phyloP scores from a whole-genome alignment of 179 eudicot species.

The Spergularia azorica region DNA sequence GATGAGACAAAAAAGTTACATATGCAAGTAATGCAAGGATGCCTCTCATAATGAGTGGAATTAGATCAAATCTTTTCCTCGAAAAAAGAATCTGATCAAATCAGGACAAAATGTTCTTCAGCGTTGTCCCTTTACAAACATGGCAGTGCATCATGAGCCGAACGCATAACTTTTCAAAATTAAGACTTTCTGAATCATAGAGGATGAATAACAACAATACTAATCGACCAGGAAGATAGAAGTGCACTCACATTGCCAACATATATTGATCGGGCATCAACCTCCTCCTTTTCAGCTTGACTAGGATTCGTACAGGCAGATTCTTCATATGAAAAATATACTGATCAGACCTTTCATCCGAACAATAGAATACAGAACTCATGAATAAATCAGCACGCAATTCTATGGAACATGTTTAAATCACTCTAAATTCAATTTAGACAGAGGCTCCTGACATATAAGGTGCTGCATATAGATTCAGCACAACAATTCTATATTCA shows the following conservation, averaged over 20 bases:
- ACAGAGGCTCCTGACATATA: too few relatives aligned
- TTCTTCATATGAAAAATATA: slow-evolving; percentile 43
- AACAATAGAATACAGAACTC: background rate
- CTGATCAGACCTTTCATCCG: background rate
- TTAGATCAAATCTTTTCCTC: too few relatives aligned
- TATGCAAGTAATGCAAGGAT: background rate
- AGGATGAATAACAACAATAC: background rate
- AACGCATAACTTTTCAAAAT: background rate
- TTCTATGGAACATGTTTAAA: background rate
- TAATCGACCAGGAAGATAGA: background rate
- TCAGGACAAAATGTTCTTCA: background rate
- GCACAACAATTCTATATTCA: background rate
- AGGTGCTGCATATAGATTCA: background rate
- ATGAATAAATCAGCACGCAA: background rate
- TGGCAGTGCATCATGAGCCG: background rate
- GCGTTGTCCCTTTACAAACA: background rate
- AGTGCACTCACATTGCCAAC: slow-evolving; percentile 82
- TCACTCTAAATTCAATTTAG: background rate
- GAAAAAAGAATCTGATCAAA: too few relatives aligned
- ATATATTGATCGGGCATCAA: slow-evolving; percentile 73
- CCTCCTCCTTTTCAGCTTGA: slow-evolving; percentile 81
- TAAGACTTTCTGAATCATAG: background rate
- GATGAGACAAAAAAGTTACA: background rate
- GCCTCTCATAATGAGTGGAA: background rate
- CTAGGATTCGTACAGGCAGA: slow-evolving; percentile 59